These are phyloP conservation scores for Annulohypoxylon stygium DNA, from an alignment of 495 filamentous ascomycete species.

Conservation along the genomic window DNA sequence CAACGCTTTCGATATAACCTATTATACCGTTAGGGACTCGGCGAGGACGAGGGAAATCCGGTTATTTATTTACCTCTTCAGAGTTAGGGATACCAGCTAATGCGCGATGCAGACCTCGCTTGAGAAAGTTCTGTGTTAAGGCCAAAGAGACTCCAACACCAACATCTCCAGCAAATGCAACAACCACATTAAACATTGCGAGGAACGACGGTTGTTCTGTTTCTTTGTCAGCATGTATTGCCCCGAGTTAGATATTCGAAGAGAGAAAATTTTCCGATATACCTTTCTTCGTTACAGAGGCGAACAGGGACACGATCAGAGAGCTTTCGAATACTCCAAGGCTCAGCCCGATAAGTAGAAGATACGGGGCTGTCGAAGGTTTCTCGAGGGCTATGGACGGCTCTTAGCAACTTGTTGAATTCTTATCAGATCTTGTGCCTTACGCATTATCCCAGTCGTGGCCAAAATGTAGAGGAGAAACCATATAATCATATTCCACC, in stretches of 20 bases:
- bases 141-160: slow-evolving; percentile 6
- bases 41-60: too few relatives aligned
- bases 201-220: slow-evolving; percentile 12
- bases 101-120: slow-evolving; percentile 2
- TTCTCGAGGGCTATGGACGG: not conserved
- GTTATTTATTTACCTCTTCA: not conserved
- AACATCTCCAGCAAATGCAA: slow-evolving; percentile 13
- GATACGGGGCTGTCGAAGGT: not conserved
- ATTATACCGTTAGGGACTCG: not conserved
- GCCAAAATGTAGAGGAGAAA: not conserved
- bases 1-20: slow-evolving; percentile 9
- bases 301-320: slow-evolving; percentile 12
- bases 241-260: not conserved
- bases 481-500: slow-evolving; percentile 8
- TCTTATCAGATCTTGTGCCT: too few relatives aligned
- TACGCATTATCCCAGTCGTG: not conserved
- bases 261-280: not conserved
- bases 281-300: slow-evolving; percentile 4
- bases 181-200: slow-evolving; percentile 3
- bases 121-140: not conserved
- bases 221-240: not conserved
- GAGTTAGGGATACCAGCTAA: not conserved
- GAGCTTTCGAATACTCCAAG: slow-evolving; percentile 8
- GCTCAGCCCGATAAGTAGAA: slow-evolving; percentile 3
- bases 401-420: too few relatives aligned